Base-by-base conservation (phyloP, 148 eudicot species). In the Polygonum maritimum region DNA sequence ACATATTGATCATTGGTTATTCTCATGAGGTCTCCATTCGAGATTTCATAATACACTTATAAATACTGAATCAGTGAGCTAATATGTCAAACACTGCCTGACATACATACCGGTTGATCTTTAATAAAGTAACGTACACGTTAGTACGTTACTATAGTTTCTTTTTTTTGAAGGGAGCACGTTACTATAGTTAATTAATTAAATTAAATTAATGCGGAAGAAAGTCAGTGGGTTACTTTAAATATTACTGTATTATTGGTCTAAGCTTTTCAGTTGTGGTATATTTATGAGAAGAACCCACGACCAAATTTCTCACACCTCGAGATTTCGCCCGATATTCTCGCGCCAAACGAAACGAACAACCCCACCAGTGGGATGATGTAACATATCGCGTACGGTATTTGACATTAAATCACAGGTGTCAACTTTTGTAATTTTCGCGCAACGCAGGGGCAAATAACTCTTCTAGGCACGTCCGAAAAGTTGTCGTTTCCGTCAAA, bases 391-490 rank as follows among this genome's bases (percentile, higher is more conserved):
- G 36, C 38, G 69, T 62, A 62, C 38, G 36, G 36, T 26, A 62
- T 33, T 49, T 62, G 69, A 62, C 69, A 62, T 31, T 62, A 14
- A 35, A 67, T 67, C 18, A 16, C 21, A 9, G 71, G 71, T 67
- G 71, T 67, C 71, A 67, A 14, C 19, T 67, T 67, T 67, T 67
- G 71, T 67, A 67, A 67, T 67, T 67, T 67, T 67, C 11, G 9
- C 71, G 3, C 3, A 67, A 35, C 38, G 16, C 40, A 67, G 71
- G 71, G 71, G 71, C 19, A 67, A 13, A 67, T 5, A 67, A 16
- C 71, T 33, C 41, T 1, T 36, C 71, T 40, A 62, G 44, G 71
- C 71, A 67, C 71, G 71, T 67, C 71, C 71, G 71, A 67, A 67
- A 38, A 67, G 44, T 67, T 67, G 71, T 67, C 71, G 71, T 67